Evolutionary conservation across 2,329 filamentous ascomycete species (phyloP), one percentile per base, ranked within the genome.

Genomic region (Claviceps paspali): DNA sequence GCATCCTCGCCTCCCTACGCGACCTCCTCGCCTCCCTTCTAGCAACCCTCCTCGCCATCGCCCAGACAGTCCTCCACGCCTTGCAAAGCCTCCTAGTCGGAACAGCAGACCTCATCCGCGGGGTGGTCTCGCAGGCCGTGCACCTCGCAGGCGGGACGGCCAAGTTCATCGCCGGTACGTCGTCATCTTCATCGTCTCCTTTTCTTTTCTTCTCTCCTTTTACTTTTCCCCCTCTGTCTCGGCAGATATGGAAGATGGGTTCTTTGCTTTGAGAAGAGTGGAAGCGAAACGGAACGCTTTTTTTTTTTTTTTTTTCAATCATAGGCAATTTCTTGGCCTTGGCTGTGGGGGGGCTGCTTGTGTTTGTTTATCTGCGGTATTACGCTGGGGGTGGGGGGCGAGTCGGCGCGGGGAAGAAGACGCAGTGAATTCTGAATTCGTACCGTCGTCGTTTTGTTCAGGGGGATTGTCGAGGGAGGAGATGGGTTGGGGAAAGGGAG

Each of bases 1-100:
- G 60, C 44, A 49, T 63, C 34, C 47, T 62, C 49, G 58, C 54
- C 45, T 62, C 57, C 48, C 49, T 63, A 47, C 61, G 57, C 41
- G 60, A 63, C 49, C 57, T 64, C 22, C 41, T 62, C 28, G 47
- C 54, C 24, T 61, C 59, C 5, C 41, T 64, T 34, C 44, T 63
- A 21, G 45, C 47, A 24, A 52, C 59, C n/a, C 35, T 54, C 30
- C 55, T 54, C 43, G 34, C 52, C 38, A 27, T 62, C 24, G 40
- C 62, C 11, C 51, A 57, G 31, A 52, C 52, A 24, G 30, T 59
- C 22, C 27, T 63, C 33, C 47, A 45, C 15, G 51, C 56, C 10
- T 38, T 61, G 32, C 39, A 60, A 34, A 48, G 50, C 46, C 57
- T 62, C 44, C 48, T 63, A 40, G 49, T 47, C 15, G 57, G 60